These are phyloP conservation scores for Globisporangium canariense DNA, from an alignment of 352 stramenopile species.

Conservation along the genomic window DNA sequence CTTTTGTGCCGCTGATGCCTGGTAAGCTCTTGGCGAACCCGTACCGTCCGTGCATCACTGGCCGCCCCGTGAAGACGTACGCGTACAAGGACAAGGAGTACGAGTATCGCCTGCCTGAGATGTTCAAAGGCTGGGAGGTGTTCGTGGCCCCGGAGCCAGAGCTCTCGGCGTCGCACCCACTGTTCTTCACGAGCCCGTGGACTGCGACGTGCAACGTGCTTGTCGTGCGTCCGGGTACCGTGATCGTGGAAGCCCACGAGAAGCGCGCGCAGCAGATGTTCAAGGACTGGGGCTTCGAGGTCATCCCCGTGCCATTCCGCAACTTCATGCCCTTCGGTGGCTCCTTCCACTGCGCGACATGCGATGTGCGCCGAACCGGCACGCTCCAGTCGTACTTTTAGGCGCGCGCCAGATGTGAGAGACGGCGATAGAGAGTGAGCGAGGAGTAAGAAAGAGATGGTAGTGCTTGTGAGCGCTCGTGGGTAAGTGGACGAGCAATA, in stretches of 20 bases:
- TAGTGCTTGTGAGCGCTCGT: neutral
- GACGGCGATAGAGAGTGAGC: neutral
- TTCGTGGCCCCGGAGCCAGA: constrained; percentile 85
- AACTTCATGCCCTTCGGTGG: constrained; percentile 90
- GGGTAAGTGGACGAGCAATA: too few species aligned
- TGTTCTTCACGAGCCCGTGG: constrained; percentile 90
- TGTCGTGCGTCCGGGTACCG: constrained; percentile 73
- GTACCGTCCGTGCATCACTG: constrained; percentile 85
- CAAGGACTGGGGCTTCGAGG: constrained; percentile 87
- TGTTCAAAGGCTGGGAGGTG: constrained; percentile 91
- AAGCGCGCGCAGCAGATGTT: constrained; percentile 77
- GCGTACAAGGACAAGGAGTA: constrained; percentile 88
- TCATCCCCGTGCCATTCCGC: constrained; percentile 86
- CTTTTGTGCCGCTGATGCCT: constrained; percentile 83
- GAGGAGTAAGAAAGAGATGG: neutral
- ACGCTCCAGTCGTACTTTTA: constrained; percentile 88
- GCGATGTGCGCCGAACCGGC: constrained; percentile 78
- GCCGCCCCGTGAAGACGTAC: constrained; percentile 81
- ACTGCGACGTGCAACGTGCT: constrained; percentile 90
- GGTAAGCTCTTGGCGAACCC: constrained; percentile 87
- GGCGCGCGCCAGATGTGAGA: neutral
- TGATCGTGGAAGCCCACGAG: constrained; percentile 86
- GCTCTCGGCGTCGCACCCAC: constrained; percentile 69
- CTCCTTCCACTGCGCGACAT: constrained; percentile 89
- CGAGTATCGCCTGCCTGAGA: constrained; percentile 84